A percentile compares a stretch with the other conserved stretches of the same genome.
phyloP scores from a whole-genome alignment of 306 rosid genomes.

The Ochetophila trinervis region DNA sequence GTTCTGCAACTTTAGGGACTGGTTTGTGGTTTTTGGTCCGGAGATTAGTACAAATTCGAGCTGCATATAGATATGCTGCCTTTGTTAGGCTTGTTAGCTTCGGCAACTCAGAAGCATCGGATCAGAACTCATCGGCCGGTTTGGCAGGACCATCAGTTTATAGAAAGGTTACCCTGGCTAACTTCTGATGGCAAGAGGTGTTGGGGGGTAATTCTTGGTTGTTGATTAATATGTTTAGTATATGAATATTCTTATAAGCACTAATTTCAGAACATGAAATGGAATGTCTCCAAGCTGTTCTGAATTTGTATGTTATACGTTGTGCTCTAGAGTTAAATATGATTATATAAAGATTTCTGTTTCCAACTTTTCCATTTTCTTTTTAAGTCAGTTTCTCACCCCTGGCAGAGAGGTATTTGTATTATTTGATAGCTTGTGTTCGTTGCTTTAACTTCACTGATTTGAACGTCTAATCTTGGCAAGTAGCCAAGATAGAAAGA shows the following conservation, averaged over 20 bases:
- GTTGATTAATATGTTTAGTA: conserved; percentile 39
- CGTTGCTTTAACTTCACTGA: neutral
- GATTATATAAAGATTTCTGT: conserved; percentile 40
- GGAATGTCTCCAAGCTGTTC: conserved; percentile 40
- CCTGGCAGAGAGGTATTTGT: neutral
- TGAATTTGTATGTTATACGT: conserved; percentile 53
- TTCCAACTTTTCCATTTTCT: neutral
- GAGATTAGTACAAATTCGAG: neutral
- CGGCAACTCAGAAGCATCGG: conserved; percentile 29
- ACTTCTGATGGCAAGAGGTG: conserved; percentile 29
- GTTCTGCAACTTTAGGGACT: conserved; percentile 31
- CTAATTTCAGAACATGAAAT: conserved; percentile 45
- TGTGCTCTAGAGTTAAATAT: conserved; percentile 37
- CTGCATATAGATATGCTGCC: neutral
- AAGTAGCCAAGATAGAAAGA: too few relatives aligned
- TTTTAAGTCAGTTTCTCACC: neutral
- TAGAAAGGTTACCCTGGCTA: conserved; percentile 31
- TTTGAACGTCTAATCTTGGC: neutral
- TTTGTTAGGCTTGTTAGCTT: conserved; percentile 24
- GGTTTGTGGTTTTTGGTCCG: conserved; percentile 15
- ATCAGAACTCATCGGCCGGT: conserved; percentile 37
- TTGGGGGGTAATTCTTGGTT: conserved; percentile 34
- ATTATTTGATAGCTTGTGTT: too few relatives aligned
- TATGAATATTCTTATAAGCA: conserved; percentile 41
- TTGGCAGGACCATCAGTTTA: conserved; percentile 38